phyloP scores from a whole-genome alignment of 2,329 filamentous ascomycete species.

The Sporothrix phasma region DNA sequence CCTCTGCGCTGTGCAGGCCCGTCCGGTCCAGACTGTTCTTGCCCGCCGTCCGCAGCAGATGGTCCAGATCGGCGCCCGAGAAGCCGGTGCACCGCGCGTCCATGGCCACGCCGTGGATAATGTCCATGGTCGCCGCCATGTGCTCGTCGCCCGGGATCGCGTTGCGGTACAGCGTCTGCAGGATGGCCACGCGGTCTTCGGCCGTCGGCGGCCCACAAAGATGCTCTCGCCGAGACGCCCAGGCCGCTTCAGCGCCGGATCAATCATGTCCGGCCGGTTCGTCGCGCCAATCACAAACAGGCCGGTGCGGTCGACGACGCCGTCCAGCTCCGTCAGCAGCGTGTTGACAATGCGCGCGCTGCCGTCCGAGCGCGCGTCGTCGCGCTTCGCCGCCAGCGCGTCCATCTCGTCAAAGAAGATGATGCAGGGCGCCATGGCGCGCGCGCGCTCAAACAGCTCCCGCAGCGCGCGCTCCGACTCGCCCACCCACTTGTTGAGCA shows the following conservation, averaged over 20 bases:
- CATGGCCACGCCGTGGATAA: constrained; percentile 54
- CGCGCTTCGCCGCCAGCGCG: constrained; percentile 76
- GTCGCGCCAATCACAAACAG: constrained; percentile 94
- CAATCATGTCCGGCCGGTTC: constrained; percentile 92
- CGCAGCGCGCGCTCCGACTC: constrained; percentile 90
- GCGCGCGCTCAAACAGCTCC: constrained; percentile 81
- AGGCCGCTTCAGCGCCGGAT: constrained; percentile 86
- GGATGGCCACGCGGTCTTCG: constrained; percentile 70
- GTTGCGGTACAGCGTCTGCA: constrained; percentile 55
- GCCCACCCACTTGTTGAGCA: constrained; percentile 96
- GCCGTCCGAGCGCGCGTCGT: constrained; percentile 62
- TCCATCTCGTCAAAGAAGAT: constrained; percentile 96
- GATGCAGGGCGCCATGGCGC: constrained; percentile 80
- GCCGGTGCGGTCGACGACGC: constrained; percentile 65
- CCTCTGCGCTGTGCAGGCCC: constrained; percentile 20
- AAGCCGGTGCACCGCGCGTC: constrained; percentile 63
- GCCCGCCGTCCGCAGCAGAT: constrained; percentile 35
- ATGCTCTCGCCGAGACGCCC: constrained; percentile 71
- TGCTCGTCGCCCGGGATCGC: constrained; percentile 27
- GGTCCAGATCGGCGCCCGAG: constrained; percentile 57
- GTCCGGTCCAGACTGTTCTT: constrained; percentile 29
- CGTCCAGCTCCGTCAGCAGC: constrained; percentile 87
- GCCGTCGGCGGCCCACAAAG: constrained; percentile 79
- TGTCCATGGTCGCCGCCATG: neutral
- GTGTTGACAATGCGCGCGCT: constrained; percentile 89